Percentiles rank a stretch among this genome's conserved stretches.
Conservation (phyloP, 164 flowering plant genomes). For the Protea cynaroides region DNA sequence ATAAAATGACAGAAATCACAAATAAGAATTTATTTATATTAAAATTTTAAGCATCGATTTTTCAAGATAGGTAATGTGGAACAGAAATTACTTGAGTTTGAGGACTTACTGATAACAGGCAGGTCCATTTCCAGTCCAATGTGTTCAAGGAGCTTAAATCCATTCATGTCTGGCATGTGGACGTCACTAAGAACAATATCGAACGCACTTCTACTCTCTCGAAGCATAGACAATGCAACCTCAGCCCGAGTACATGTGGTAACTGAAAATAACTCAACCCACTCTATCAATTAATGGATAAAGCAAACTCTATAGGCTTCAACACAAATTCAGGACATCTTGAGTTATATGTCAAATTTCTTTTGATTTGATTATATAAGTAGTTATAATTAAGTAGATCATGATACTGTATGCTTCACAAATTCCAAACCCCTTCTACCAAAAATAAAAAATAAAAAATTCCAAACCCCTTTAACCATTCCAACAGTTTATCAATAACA, state of each 20-base stretch:
- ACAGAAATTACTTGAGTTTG: not conserved
- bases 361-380: not conserved
- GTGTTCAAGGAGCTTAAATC: conserved; percentile 79
- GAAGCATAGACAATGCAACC: conserved; percentile 44
- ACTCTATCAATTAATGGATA: conserved; percentile 9
- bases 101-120: conserved; percentile 75
- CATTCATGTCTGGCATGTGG: conserved; percentile 97
- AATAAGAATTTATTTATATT: not conserved
- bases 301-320: no score
- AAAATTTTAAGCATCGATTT: not conserved
- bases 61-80: not conserved
- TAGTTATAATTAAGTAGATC: not conserved
- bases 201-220: conserved; percentile 48
- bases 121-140: conserved; percentile 84
- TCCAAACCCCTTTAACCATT: not conserved
- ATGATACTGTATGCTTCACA: not conserved
- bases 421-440: not conserved
- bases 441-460: no score
- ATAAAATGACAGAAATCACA: not conserved
- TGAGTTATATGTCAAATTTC: not conserved
- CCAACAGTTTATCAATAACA: not conserved
- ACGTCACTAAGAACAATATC: conserved; percentile 87
- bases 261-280: conserved; percentile 35
- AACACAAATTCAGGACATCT: not conserved
- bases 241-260: conserved; percentile 65